Conservation (phyloP, 176 grass and related monocot species). For the Zea mays region Zm-B73-REFERENCE-NAM-5.0 NC_050102.1:93422001-93422500, state of each 20-base stretch:
- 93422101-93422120: conserved; percentile 73
- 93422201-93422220: conserved; percentile 85
- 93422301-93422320: conserved; percentile 76
- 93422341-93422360: conserved; percentile 48
- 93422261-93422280: conserved; percentile 83
- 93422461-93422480: conserved; percentile 69
- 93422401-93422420: conserved; percentile 78
- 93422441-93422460: conserved; percentile 57
- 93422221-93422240: conserved; percentile 62
- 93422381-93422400: conserved; percentile 95
- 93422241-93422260: conserved; percentile 85
- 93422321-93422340: conserved; percentile 74
- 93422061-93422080: conserved; percentile 81
- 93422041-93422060: conserved; percentile 57
- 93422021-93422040: conserved; percentile 62
- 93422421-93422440: conserved; percentile 62
- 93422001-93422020: not conserved
- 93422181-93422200: conserved; percentile 91
- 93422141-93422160: conserved; percentile 41
- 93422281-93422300: conserved; percentile 87
- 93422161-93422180: conserved; percentile 54
- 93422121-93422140: conserved; percentile 85
- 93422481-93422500: conserved; percentile 83
- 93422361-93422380: conserved; percentile 84
- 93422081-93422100: conserved; percentile 48